Base-by-base conservation (phyloP, 768 basidiomycete species). In the Kwoniella sp. region DNA sequence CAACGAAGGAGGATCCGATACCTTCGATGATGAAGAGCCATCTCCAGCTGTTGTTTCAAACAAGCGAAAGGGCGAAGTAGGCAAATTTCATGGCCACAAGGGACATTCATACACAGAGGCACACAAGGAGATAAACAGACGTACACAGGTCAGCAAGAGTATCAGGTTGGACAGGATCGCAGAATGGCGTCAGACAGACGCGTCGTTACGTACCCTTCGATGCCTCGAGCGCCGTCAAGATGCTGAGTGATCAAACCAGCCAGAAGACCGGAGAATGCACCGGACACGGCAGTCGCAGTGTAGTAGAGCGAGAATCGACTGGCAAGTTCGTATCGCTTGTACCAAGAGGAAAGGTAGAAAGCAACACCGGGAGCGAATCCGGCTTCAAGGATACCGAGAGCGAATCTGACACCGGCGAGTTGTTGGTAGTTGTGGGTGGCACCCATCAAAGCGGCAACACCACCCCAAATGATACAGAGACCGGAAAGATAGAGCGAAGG, bases 181-280 rank as follows among this genome's bases (percentile, higher is more conserved):
- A n/a, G n/a, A 33, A 33, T 19, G 10, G 40, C 40, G 17, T 44
- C 7, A 19, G 17, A 6, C 33, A 44, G 17, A 44, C 4, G 40
- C 40, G 40, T 44, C 10, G 40, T 19, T 4, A 44, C 40, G 7
- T 15, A 44, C 40, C 80, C 80, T 27, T 62, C 67, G 49, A 72
- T 57, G 10, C 74, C 71, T 0, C 70, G 67, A 9, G 69, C 65
- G 21, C 74, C 76, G 52, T 81, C 65, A 57, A 81, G 64, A 27
- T 70, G 59, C 29, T 69, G 51, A 24, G 78, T 80, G 66, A 81
- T 79, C 33, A 76, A 68, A 57, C 79, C 80, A 19, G 79, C 80
- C 21, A 81, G 69, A 2, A 81, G 64, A 62, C 80, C 80, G 15
- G 77, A 77, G 72, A 81, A 79, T 2, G 79, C 79, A 26, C 80